phyloP scores from a whole-genome alignment of 2,329 filamentous ascomycete genomes.

The Colletotrichum spaethianum region DNA sequence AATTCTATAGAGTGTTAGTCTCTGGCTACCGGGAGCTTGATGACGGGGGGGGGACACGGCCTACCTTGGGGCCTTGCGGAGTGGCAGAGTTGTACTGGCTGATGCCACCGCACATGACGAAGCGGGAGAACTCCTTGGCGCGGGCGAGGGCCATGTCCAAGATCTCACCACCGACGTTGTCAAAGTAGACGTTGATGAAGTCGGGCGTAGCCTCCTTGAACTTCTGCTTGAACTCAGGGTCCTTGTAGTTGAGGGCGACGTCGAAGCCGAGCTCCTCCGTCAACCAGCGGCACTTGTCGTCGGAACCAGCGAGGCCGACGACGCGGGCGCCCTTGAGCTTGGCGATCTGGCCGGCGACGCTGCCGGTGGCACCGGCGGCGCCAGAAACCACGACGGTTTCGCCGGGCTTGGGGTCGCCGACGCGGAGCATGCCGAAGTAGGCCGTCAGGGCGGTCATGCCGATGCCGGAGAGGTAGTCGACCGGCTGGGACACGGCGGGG shows the following conservation, averaged over 20 bases:
- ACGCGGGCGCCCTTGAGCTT: slow-evolving; percentile 77
- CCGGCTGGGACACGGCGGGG: slow-evolving; percentile 59
- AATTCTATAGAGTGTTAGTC: slow-evolving; percentile 57
- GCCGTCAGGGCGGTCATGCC: slow-evolving; percentile 82
- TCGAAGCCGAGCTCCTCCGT: slow-evolving; percentile 76
- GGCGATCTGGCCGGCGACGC: slow-evolving; percentile 82
- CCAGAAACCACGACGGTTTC: slow-evolving; percentile 85
- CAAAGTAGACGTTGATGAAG: slow-evolving; percentile 79
- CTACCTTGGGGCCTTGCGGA: slow-evolving; percentile 68
- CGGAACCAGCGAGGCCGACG: slow-evolving; percentile 75
- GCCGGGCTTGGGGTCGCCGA: slow-evolving; percentile 77
- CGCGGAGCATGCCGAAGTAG: slow-evolving; percentile 80
- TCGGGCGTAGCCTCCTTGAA: slow-evolving; percentile 71
- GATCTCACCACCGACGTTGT: slow-evolving; percentile 82
- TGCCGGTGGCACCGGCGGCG: slow-evolving; percentile 84
- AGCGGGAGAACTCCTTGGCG: slow-evolving; percentile 74
- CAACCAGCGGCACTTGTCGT: slow-evolving; percentile 78
- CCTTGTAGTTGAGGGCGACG: slow-evolving; percentile 79
- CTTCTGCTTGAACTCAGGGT: slow-evolving; percentile 70
- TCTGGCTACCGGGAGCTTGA: not conserved
- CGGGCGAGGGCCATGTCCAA: slow-evolving; percentile 75
- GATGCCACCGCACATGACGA: slow-evolving; percentile 81
- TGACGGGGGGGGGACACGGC: slow-evolving; percentile 36
- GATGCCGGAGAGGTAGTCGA: slow-evolving; percentile 73
- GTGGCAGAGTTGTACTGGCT: slow-evolving; percentile 75